Base-by-base conservation (phyloP, 495 filamentous ascomycete genomes). In the Lineolata rhizophorae region DNA sequence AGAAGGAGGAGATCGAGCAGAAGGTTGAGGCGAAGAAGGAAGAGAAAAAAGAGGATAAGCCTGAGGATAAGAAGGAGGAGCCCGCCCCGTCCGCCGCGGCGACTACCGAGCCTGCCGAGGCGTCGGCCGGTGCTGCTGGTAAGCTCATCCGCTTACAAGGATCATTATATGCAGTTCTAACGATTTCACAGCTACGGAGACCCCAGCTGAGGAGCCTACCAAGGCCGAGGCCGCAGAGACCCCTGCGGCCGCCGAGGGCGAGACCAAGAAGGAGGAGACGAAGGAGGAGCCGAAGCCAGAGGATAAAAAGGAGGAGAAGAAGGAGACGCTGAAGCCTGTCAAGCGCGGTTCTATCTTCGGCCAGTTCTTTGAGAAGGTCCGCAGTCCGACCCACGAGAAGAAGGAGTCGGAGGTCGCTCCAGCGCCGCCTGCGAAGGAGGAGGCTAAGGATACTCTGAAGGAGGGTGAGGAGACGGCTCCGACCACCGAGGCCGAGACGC, bases 1-100 rank as follows among this genome's bases (percentile, higher is more conserved):
- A 81, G 68, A 60, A 61, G 35, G 55, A 56, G 11, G 64, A 58
- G 36, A 49, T 56, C 44, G 47, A 52, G 32, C 52, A 55, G 38
- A 58, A 51, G 36, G 52, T 55, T 42, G 43, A 61, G 46, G 55
- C 54, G 36, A 52, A 50, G 22, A 61, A 65, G 47, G 51, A 58
- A 36, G 48, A 79, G 62, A 52, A 56, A 28, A 54, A 52, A 10
- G 57, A 49, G 34, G 52, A 57, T 44, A 50, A 56, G 35, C 51
- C 54, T 30, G 56, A 47, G 31, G 50, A 53, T 40, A 40, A 60
- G 43, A 48, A 49, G 43, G 52, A 55, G 35, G 43, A 49, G 30
- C 38, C n/a, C n/a, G n/a, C n/a, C n/a, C n/a, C n/a, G n/a, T n/a
- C n/a, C n/a, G n/a, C n/a, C n/a, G n/a, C 35, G 3, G 37, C 31